Conservation (phyloP, 805 yeast genomes). For the Myxozyma sirexii region DNA sequence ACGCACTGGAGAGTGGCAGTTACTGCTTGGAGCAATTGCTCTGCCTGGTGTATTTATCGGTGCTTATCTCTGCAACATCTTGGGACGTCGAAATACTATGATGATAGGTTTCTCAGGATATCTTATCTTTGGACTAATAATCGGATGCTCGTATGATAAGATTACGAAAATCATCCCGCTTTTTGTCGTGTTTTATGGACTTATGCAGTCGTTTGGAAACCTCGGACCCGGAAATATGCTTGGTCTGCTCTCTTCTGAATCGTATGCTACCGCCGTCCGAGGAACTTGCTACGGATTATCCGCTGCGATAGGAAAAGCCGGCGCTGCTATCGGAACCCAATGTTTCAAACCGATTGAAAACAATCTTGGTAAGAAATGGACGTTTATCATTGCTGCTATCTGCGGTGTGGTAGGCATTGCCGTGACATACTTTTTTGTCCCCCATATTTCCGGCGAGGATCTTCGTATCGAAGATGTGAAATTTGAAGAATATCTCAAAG, state of each 20-base stretch:
- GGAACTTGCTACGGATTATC: slow-evolving; percentile 75
- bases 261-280: slow-evolving; percentile 74
- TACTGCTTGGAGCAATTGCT: slow-evolving; percentile 64
- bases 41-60: slow-evolving; percentile 76
- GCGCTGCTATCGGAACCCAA: slow-evolving; percentile 82
- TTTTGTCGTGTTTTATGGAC: slow-evolving; percentile 72
- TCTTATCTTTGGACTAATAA: slow-evolving; percentile 54
- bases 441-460: slow-evolving; percentile 72
- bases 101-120: slow-evolving; percentile 73
- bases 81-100: slow-evolving; percentile 74
- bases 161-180: slow-evolving; percentile 60
- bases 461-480: slow-evolving; percentile 62
- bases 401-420: slow-evolving; percentile 68
- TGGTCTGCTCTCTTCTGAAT: slow-evolving; percentile 68
- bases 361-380: slow-evolving; percentile 69
- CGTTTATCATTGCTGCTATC: slow-evolving; percentile 76
- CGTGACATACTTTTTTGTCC: slow-evolving; percentile 62
- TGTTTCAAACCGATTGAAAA: slow-evolving; percentile 68
- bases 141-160: slow-evolving; percentile 55
- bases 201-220: slow-evolving; percentile 70
- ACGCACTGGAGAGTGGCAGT: slow-evolving; percentile 71
- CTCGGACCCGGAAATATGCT: slow-evolving; percentile 78
- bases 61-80: slow-evolving; percentile 61
- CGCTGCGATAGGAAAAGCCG: slow-evolving; percentile 81
- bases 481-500: slow-evolving; percentile 61